These are phyloP conservation scores for Fraxinus pennsylvanica DNA, from an alignment of 257 asterid species.

Conservation along the genomic window DNA sequence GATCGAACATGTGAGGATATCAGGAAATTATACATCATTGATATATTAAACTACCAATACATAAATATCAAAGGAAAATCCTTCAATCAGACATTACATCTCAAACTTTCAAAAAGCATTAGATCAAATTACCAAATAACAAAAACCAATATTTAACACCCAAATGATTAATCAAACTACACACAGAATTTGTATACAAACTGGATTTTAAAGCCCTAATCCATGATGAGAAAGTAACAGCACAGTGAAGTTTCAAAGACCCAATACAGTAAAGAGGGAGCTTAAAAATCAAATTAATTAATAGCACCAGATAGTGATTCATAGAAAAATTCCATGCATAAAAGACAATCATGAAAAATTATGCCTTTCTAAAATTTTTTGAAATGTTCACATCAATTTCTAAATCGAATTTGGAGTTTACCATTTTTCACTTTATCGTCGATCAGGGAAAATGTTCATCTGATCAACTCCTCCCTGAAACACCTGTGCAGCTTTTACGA, in stretches of 20 bases:
- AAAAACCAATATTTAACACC: conserved; percentile 14
- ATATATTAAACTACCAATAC: conserved; percentile 5
- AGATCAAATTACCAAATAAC: conserved; percentile 3
- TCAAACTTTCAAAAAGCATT: neutral
- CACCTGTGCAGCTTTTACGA: neutral
- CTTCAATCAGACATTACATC: neutral
- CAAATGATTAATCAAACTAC: conserved; percentile 9
- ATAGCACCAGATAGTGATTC: neutral
- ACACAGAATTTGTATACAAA: neutral
- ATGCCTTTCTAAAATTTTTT: neutral
- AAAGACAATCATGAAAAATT: conserved; percentile 10
- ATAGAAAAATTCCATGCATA: conserved; percentile 11
- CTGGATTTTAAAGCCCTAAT: neutral
- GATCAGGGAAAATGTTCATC: conserved; percentile 17
- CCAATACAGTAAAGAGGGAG: conserved; percentile 17
- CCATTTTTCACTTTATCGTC: conserved; percentile 32
- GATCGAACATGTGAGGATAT: neutral
- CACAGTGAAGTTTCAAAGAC: conserved; percentile 18
- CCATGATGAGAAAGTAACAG: conserved; percentile 1
- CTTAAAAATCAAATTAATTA: conserved; percentile 11
- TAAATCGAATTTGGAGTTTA: conserved; percentile 22
- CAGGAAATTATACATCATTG: neutral
- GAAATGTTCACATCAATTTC: conserved; percentile 11
- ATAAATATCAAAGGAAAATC: neutral
- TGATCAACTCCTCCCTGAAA: conserved; percentile 25